phyloP scores from a whole-genome alignment of 148 eudicot genomes.

The Spergularia bocconei region DNA sequence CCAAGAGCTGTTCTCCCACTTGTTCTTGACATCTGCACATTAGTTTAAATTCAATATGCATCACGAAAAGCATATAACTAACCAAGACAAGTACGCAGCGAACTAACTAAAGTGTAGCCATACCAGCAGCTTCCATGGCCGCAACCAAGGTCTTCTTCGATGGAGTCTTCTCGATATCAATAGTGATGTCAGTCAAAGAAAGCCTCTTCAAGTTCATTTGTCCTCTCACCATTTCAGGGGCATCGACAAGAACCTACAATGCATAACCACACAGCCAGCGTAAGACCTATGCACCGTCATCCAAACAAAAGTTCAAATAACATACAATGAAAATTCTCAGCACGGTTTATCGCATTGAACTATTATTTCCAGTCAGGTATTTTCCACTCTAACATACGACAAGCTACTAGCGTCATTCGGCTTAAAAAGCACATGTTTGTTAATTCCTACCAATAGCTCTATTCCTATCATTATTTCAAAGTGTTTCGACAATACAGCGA shows the following conservation, averaged over 20 bases:
- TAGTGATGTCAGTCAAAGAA: slow-evolving; percentile 51
- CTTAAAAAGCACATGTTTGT: too few relatives aligned
- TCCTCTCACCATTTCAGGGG: slow-evolving; percentile 65
- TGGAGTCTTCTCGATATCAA: slow-evolving; percentile 64
- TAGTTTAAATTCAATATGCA: not conserved
- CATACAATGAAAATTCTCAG: too few relatives aligned
- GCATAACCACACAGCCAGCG: not conserved
- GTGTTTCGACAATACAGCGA: too few relatives aligned
- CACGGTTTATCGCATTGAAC: too few relatives aligned
- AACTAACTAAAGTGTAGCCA: not conserved
- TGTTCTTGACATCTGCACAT: slow-evolving; percentile 56
- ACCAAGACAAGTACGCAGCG: not conserved
- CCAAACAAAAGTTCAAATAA: too few relatives aligned
- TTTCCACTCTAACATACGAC: too few relatives aligned
- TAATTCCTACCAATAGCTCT: too few relatives aligned
- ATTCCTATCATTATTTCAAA: too few relatives aligned
- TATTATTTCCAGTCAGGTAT: too few relatives aligned
- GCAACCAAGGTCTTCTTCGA: slow-evolving; percentile 64
- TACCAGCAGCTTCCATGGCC: slow-evolving; percentile 86
- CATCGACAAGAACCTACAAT: slow-evolving; percentile 60
- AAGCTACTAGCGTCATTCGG: too few relatives aligned
- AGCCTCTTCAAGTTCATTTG: slow-evolving; percentile 73
- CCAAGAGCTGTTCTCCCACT: slow-evolving; percentile 80
- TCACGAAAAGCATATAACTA: too few relatives aligned
- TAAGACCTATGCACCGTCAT: not conserved